Percentiles rank a stretch among this genome's conserved stretches.
Evolutionary conservation across 2,329 filamentous ascomycete species (phyloP).

Genomic region (Cercospora nicotianae): DNA sequence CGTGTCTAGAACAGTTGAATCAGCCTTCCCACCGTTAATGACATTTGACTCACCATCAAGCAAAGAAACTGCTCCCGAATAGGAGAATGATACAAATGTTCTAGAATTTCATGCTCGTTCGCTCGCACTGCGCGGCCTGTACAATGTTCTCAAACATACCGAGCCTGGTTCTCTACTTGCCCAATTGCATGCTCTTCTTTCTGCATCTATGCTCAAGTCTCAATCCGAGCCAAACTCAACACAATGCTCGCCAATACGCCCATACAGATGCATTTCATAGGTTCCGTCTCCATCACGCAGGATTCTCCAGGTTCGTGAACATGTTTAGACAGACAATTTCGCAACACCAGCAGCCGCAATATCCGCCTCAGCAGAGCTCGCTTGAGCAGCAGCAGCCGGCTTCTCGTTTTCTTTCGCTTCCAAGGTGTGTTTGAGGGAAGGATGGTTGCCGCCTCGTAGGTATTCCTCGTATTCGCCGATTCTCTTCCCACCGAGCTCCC

Average conservation of each 20-base stretch:
- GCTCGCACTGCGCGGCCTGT: slow-evolving; percentile 1
- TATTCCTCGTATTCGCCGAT: slow-evolving; percentile 88
- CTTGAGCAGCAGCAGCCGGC: not conserved
- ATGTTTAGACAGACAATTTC: slow-evolving; percentile 26
- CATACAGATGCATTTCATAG: not conserved
- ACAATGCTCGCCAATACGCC: not conserved
- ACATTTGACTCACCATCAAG: not conserved
- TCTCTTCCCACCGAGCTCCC: slow-evolving; percentile 75
- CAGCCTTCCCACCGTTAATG: not conserved
- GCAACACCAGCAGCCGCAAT: slow-evolving; percentile 15
- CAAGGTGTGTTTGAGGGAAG: slow-evolving; percentile 29
- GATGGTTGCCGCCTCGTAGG: slow-evolving; percentile 66
- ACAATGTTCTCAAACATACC: slow-evolving; percentile 1
- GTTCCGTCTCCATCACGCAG: not conserved
- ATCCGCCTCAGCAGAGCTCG: slow-evolving; percentile 9
- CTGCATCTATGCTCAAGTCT: not conserved
- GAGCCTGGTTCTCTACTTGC: not conserved
- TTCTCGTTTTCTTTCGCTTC: slow-evolving; percentile 7
- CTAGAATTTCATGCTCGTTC: not conserved
- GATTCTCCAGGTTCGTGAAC: not conserved
- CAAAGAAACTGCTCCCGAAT: not conserved
- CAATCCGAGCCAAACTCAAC: not conserved
- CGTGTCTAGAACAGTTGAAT: not conserved
- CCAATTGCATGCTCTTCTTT: not conserved
- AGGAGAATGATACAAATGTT: not conserved